Evolutionary conservation across 805 yeast genomes (phyloP), one percentile per base, ranked within the genome.

Genomic region (Hanseniaspora hatyaiensis): DNA sequence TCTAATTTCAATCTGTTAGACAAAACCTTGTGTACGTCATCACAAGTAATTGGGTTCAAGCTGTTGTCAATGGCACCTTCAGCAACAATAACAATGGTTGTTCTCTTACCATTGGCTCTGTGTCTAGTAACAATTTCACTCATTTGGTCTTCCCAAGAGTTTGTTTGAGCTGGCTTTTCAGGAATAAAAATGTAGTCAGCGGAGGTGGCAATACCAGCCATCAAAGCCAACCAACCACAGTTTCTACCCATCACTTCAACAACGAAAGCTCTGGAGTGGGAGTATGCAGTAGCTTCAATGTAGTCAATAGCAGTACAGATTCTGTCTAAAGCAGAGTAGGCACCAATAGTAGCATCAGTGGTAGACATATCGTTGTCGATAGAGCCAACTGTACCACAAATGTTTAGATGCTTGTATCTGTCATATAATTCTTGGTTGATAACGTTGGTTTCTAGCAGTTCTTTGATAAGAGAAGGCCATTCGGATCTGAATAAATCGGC

Each of bases 221-320:
- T 88, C 56, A 92, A 70, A 1, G 94, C 97, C 57, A 92, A 74
- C 98, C 98, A 92, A 53, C 98, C 98, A 72, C 98, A 92, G 65
- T 92, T 96, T 61, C 98, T 78, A 52, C 98, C 98, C 98, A 92
- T 92, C 34, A 92, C 98, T 64, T 92, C 98, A 51, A 92, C 83
- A 37, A 92, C 96, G 63, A 92, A 92, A 6, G 98, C 98, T 60
- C 98, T 77, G 12, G 95, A 85, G 65, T 92, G 98, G 2, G 97
- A 89, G 55, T 83, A 77, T 15, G 98, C 98, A 31, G 98, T 92
- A 45, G 96, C 95, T 65, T 88, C 96, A 55, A 92, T 92, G 68
- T 86, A 89, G 65, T 92, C 97, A 52, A 92, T 49, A 24, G 78
- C 76, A 58, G 78, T 77, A 57, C 82, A 75, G 54, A 82, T 82